Evolutionary conservation across 768 basidiomycete species (phyloP), one percentile per base, ranked within the genome.

Genomic region (Hortiboletus flavorubellus): DNA sequence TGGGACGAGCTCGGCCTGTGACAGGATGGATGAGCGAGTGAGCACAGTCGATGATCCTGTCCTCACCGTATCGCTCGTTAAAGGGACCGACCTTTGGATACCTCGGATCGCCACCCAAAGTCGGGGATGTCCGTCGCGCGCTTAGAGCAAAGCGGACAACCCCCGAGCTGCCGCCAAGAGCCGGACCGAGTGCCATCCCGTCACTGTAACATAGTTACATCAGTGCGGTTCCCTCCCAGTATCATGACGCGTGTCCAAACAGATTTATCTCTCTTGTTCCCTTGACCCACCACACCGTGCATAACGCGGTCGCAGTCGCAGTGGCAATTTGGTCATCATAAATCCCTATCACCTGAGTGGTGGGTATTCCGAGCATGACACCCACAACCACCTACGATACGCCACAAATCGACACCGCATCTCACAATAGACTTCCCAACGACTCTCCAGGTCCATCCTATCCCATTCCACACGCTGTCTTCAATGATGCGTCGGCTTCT

Each of bases 401-500:
- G 8, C 21, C 33, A 29, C 14, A 23, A 18, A 23, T 21, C 43
- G 15, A 1, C 34, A 26, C 18, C 21, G 37, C 33, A 18, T 40
- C 31, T 33, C 30, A 45, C 33, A 45, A 16, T 15, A 18, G 30
- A 46, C 6, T 26, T 21, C 2, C 21, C n/a, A 10, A 33, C 41
- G 7, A 11, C 5, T 43, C 11, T 39, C 39, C 21, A 21, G 21
- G 29, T 35, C 4, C 44, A 2, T 26, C 26, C 26, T 5, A 26
- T 5, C 5, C 31, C 6, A 31, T 16, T 8, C 29, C 12, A 16
- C 12, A 16, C 15, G 14, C 14, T 47, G 46, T 21, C 9, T 45
- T 55, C n/a, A 81, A 58, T 81, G 79, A 51, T 77, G 81, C 14
- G 77, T 72, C 6, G 81, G 63, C 60, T 83, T 83, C 60, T 82